phyloP scores from a whole-genome alignment of 140 eudicot species.

The Ambrosia hybrid region DNA sequence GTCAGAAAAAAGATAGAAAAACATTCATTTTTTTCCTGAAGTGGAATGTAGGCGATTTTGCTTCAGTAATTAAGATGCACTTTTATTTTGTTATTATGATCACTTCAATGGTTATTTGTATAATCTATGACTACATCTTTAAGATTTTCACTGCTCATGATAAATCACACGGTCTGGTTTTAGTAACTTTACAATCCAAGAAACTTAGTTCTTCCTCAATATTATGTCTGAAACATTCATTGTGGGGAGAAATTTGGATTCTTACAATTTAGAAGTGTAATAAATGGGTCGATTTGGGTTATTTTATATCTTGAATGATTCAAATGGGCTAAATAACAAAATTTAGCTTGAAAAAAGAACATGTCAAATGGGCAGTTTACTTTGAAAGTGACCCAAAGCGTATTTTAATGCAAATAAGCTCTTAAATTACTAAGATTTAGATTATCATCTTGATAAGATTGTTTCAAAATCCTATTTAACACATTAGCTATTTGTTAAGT shows the following conservation, averaged over 20 bases:
- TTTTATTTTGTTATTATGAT: too few species aligned
- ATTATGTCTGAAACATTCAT: slow-evolving; percentile 1
- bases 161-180: slow-evolving; percentile 13
- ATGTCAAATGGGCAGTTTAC: background rate
- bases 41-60: background rate
- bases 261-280: background rate
- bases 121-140: slow-evolving; percentile 7
- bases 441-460: background rate
- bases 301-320: background rate
- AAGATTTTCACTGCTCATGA: background rate
- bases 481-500: background rate
- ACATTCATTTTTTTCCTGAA: background rate
- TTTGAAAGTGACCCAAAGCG: background rate
- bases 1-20: background rate
- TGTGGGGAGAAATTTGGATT: background rate
- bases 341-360: background rate
- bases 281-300: slow-evolving; percentile 9
- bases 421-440: background rate
- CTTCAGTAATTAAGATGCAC: slow-evolving; percentile 3
- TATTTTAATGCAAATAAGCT: background rate
- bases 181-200: background rate
- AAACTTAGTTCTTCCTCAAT: background rate
- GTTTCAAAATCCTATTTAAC: background rate
- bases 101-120: background rate
- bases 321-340: background rate